A percentile compares a stretch with the other conserved stretches of the same genome.
These are phyloP conservation scores for Kalaharituber pfeilii DNA, from an alignment of 2,329 filamentous ascomycete species.

Conservation along the genomic window DNA sequence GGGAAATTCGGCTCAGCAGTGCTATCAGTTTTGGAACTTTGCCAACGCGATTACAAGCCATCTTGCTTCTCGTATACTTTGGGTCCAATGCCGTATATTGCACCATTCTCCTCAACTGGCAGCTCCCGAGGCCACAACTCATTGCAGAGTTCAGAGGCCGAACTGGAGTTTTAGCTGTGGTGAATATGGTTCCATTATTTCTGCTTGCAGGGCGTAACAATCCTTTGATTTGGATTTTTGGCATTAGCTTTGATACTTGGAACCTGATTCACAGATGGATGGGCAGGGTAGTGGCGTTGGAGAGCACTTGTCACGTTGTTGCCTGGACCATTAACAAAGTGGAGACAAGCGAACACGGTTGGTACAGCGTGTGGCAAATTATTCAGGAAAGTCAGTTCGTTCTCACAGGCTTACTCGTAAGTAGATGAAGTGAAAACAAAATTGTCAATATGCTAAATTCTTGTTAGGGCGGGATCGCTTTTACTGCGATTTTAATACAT, in stretches of 20 bases:
- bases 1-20: constrained; percentile 44
- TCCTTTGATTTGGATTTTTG: constrained; percentile 61
- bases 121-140: constrained; percentile 42
- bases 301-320: constrained; percentile 51
- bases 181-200: constrained; percentile 85
- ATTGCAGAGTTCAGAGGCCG: constrained; percentile 72
- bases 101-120: constrained; percentile 44
- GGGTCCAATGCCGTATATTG: constrained; percentile 43
- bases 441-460: constrained; percentile 3
- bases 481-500: constrained; percentile 49
- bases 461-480: constrained; percentile 29
- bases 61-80: constrained; percentile 41
- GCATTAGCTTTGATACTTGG: constrained; percentile 90
- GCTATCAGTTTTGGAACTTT: constrained; percentile 45
- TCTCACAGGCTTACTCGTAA: constrained; percentile 32
- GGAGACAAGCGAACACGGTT: constrained; percentile 39
- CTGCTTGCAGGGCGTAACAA: constrained; percentile 87
- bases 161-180: constrained; percentile 62
- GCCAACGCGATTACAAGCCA: constrained; percentile 44
- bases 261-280: constrained; percentile 79
- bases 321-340: constrained; percentile 59
- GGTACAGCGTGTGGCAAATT: constrained; percentile 38
- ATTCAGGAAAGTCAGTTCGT: constrained; percentile 47
- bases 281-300: constrained; percentile 52
- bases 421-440: constrained; percentile 13